Evolutionary conservation across 129 eudicot species (phyloP).

Genomic region (sunflower (Helianthus annuus)): DNA sequence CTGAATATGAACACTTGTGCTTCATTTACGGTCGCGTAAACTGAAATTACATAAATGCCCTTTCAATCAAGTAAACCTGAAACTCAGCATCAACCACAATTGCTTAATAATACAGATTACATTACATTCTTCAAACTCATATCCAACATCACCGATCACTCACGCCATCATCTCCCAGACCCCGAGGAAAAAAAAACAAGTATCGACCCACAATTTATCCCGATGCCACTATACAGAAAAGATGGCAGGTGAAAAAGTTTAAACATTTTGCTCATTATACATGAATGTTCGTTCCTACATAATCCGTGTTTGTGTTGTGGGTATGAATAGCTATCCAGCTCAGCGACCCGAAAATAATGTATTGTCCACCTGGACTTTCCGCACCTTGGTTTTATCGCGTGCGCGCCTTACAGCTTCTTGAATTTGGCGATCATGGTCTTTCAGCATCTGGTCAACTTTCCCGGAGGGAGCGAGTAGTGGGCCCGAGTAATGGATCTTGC

Average conservation of each 20-base stretch:
- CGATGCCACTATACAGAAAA: conserved; percentile 29
- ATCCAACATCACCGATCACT: conserved; percentile 3
- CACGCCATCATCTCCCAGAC: conserved; percentile 4
- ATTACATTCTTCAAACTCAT: conserved; percentile 8
- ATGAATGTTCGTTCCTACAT: conserved; percentile 18
- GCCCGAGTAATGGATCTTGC: conserved; percentile 87
- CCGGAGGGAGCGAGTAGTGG: conserved; percentile 74
- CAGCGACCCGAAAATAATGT: conserved; percentile 73
- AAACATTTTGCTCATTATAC: conserved; percentile 27
- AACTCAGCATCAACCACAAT: conserved; percentile 18
- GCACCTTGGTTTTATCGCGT: conserved; percentile 69
- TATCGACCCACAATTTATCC: background rate
- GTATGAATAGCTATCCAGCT: conserved; percentile 9
- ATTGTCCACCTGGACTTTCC: conserved; percentile 59
- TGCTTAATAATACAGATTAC: conserved; percentile 24
- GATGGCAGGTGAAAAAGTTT: conserved; percentile 11
- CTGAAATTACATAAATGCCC: background rate
- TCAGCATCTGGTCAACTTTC: conserved; percentile 75
- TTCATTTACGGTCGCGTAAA: background rate
- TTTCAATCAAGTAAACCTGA: background rate
- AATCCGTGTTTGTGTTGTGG: conserved; percentile 12
- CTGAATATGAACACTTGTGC: too few relatives aligned
- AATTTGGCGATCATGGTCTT: conserved; percentile 90
- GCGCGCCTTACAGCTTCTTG: conserved; percentile 92
- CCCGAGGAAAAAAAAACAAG: conserved; percentile 9